These are phyloP conservation scores for Aspergillus bridgeri DNA, from an alignment of 495 filamentous ascomycete genomes.

Conservation along the genomic window DNA sequence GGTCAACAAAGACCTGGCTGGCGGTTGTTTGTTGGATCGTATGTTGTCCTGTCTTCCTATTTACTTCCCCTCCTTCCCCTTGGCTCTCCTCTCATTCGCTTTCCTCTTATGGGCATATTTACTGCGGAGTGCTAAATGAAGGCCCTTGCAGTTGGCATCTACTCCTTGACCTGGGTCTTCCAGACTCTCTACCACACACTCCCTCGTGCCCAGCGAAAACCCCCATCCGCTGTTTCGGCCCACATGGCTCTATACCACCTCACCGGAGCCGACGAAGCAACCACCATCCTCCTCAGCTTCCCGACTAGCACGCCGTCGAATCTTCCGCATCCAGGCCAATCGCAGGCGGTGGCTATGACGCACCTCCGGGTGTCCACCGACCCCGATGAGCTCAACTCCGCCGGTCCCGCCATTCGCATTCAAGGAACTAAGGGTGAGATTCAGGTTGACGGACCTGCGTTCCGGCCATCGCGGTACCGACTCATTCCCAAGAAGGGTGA, in stretches of 20 bases:
- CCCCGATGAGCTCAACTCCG: constrained; percentile 57
- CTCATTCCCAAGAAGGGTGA: constrained; percentile 47
- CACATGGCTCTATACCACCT: constrained; percentile 71
- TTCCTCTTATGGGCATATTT: neutral
- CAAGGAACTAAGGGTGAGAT: constrained; percentile 86
- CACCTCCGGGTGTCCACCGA: constrained; percentile 65
- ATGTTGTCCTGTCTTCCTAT: constrained; percentile 18
- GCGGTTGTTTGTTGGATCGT: constrained; percentile 77
- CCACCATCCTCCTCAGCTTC: constrained; percentile 76
- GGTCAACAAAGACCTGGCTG: constrained; percentile 83
- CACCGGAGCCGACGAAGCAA: constrained; percentile 82
- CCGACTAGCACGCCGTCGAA: constrained; percentile 55
- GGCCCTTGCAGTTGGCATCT: constrained; percentile 64
- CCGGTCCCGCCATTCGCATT: constrained; percentile 71
- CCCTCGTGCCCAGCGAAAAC: constrained; percentile 48
- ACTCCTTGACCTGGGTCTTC: constrained; percentile 90
- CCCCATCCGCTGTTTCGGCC: constrained; percentile 55
- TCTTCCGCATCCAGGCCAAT: constrained; percentile 29
- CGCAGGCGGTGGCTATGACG: constrained; percentile 77
- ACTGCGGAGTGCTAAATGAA: neutral
- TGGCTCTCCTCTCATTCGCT: neutral
- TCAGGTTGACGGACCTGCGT: constrained; percentile 72
- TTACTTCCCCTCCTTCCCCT: neutral
- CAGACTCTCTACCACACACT: constrained; percentile 83
- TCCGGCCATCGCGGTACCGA: constrained; percentile 63